phyloP scores from a whole-genome alignment of 2,329 filamentous ascomycete genomes.

The Mycocentrospora acerina region DNA sequence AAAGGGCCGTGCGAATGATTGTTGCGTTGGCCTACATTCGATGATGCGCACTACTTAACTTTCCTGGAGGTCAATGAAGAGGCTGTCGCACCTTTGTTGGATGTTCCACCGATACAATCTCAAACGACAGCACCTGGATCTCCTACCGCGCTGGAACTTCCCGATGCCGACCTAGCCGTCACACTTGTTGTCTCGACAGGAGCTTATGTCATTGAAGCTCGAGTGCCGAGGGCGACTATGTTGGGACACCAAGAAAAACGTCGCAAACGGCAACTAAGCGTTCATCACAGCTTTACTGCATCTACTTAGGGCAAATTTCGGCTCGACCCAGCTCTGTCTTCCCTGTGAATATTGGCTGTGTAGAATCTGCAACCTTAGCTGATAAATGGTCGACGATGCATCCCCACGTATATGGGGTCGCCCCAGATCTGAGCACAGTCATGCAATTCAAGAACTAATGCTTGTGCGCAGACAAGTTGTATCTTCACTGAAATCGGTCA shows the following conservation, averaged over 20 bases:
- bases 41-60: no score
- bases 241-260: constrained; percentile 21
- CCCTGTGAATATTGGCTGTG: no score
- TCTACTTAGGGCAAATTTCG: no score
- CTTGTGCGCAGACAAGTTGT: no score
- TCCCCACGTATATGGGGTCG: not conserved
- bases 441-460: no score
- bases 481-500: no score
- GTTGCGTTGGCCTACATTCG: no score
- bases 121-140: constrained; percentile 8
- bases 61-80: no score
- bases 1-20: no score
- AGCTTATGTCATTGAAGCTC: constrained; percentile 35
- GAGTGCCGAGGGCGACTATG: constrained; percentile 20
- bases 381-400: constrained; percentile 15
- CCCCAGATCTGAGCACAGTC: not conserved
- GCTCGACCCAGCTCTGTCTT: no score
- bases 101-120: constrained; percentile 11
- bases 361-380: constrained; percentile 25
- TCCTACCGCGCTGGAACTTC: constrained; percentile 22
- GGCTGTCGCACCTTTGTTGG: constrained; percentile 35
- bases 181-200: constrained; percentile 31
- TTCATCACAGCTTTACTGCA: no score
- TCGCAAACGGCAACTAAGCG: no score
- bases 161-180: constrained; percentile 21